phyloP scores from a whole-genome alignment of 139 green algal genomes.

The Pseudopediastrum boryanum region DNA sequence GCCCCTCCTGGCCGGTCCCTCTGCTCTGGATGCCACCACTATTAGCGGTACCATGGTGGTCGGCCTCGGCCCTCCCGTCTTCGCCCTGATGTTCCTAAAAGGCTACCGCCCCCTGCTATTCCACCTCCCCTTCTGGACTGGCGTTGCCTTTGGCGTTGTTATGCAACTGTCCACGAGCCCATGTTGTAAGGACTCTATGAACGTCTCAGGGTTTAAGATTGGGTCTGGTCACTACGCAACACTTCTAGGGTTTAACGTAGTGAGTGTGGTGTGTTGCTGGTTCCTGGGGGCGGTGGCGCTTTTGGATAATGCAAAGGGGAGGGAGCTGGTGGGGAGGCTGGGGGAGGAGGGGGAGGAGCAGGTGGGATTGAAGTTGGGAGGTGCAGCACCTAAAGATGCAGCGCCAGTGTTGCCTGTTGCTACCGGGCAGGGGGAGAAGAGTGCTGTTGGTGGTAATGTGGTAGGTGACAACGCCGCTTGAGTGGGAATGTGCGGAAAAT shows the following conservation, averaged over 20 bases:
- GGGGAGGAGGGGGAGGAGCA: neutral
- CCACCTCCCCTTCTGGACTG: constrained; percentile 38
- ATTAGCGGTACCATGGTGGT: neutral
- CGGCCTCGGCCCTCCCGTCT: constrained; percentile 3
- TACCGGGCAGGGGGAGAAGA: too few species aligned
- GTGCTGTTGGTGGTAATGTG: too few species aligned
- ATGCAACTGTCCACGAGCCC: constrained; percentile 32
- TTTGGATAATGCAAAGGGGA: constrained; percentile 14
- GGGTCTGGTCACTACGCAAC: constrained; percentile 4
- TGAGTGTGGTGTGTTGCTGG: constrained; percentile 19
- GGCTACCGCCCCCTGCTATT: constrained; percentile 36
- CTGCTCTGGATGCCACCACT: constrained; percentile 32
- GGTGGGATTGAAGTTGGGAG: constrained; percentile 3
- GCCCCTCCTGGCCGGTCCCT: constrained; percentile 26
- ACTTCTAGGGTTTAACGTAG: constrained; percentile 26
- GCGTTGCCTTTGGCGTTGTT: constrained; percentile 32
- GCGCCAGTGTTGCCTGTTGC: too few species aligned
- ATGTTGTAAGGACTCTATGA: constrained; percentile 11
- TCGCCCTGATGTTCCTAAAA: constrained; percentile 23
- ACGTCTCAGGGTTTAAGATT: constrained; percentile 23
- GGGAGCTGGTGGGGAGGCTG: neutral
- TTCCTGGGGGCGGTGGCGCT: neutral
- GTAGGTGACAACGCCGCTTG: too few species aligned
- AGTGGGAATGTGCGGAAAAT: too few species aligned
- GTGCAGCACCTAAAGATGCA: neutral